Conservation (phyloP, 2,329 filamentous ascomycete species). For the Alternaria rosae region DNA sequence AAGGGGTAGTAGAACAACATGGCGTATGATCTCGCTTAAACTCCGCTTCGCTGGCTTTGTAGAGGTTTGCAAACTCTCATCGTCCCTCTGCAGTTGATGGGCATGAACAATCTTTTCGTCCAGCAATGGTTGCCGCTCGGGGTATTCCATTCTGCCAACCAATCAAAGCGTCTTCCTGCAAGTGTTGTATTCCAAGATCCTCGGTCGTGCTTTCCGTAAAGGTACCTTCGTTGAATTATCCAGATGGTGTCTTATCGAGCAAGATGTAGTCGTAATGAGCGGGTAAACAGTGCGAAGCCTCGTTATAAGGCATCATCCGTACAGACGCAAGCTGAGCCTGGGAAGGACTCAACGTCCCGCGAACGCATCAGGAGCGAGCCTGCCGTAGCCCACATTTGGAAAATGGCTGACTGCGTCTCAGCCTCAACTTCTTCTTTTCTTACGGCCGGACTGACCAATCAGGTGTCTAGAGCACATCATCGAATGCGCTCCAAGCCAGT, state of each 20-base stretch:
- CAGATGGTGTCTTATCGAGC: neutral
- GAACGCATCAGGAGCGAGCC: slow-evolving; percentile 10
- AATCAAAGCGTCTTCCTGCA: neutral
- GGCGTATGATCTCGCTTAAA: neutral
- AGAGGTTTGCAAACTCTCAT: neutral
- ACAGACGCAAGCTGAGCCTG: slow-evolving; percentile 6
- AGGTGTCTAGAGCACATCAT: neutral
- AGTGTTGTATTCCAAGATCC: neutral
- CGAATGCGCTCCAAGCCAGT: slow-evolving; percentile 3
- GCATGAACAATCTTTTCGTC: slow-evolving; percentile 19
- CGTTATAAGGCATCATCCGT: slow-evolving; percentile 8
- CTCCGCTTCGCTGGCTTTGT: neutral
- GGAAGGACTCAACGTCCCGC: slow-evolving; percentile 12
- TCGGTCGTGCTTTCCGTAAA: neutral
- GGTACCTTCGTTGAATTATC: neutral
- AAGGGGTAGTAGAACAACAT: slow-evolving; percentile 6
- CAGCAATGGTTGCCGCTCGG: slow-evolving; percentile 22
- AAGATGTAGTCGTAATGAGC: neutral
- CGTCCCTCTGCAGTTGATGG: slow-evolving; percentile 2
- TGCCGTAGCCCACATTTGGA: slow-evolving; percentile 21
- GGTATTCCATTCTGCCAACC: slow-evolving; percentile 16
- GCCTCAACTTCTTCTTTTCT: slow-evolving; percentile 18
- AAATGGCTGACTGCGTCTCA: slow-evolving; percentile 31
- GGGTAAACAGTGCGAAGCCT: neutral
- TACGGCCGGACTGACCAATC: slow-evolving; percentile 15